Evolutionary conservation across 371 early-diverging fungal genomes (phyloP), one percentile per base, ranked within the genome.

Genomic region (Syncephalastrum sp.): DNA sequence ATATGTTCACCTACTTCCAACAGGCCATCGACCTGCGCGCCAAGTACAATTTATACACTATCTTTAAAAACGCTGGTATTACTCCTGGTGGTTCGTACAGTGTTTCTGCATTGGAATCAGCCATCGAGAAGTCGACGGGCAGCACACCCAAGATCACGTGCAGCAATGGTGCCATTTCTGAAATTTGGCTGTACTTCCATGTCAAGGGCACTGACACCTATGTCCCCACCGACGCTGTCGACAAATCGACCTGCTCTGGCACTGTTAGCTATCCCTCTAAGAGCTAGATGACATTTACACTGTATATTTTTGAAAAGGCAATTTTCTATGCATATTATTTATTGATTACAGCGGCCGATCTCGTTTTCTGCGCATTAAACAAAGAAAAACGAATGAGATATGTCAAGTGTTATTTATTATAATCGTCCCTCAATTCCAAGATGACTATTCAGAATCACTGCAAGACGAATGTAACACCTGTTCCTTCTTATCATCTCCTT

Each of bases 31-130:
- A 61, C 7, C 59, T 88, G 43, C 78, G 84, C 42, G 56, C 57
- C 5, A 59, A 84, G 56, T 86, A 84, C 60, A 73, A 91, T 59
- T 49, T 90, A 15, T 85, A 79, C 68, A 19, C 60, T 5, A 83
- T 82, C 15, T 70, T 92, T 10, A 61, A 72, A 5, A 61, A 63
- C 21, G 68, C 72, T 8, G 79, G 77, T 23, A 87, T 92, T 61
- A 75, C 79, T 4, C 92, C 92, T 6, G 86, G 87, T 12, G 72
- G 74, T 16, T 72, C 66, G 2, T 86, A 86, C 50, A 42, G 74
- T n/a, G 60, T 71, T 13, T 56, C 63, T 4, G 70, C 68, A 47
- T 73, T 89, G 62, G 75, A 74, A 55, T 42, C 50, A 5, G 89
- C 88, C 10, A 74, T 89, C 55, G 57, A 59, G 59, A 69, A 43